Base-by-base conservation (phyloP, 2,329 filamentous ascomycete genomes). In the Penicillium griseofulvum region DNA sequence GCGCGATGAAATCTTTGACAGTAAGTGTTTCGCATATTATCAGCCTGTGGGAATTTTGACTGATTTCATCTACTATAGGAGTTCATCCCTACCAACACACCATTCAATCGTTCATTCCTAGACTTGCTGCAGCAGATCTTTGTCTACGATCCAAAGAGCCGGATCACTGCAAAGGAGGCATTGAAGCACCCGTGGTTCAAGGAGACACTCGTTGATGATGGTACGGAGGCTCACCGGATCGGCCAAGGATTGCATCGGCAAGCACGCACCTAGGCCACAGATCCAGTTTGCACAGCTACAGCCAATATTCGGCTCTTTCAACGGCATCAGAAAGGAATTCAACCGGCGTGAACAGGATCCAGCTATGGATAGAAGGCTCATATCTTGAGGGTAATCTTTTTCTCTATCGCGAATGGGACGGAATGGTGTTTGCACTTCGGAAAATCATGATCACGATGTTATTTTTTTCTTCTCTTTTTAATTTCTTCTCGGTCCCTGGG, bases 101-200 rank as follows among this genome's bases (percentile, higher is more conserved):
- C 77, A 19, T 87, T 87, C 73, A 87, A 87, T 71, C 77, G 79
- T 54, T 77, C 83, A 49, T 86, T 87, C 71, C 79, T 87, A 45
- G 84, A 87, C 59, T 76, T 87, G 6, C 75, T 87, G 5, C 77
- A 80, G 57, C 80, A 77, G 61, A 87, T 87, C 65, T 87, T 87
- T 62, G 81, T 87, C 19, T 87, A 87, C 66, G 84, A 87, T 57
- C 85, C 85, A 7, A 85, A 84, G 68, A 80, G 81, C 61, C 79
- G 85, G 24, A 86, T 87, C 61, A 84, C 83, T 1, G 85, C 85
- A 58, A 83, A 86, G 60, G 77, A 87, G 65, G 85, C 85, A 16
- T 73, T 87, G 58, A 83, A 86, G 67, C 85, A 87, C 66, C 81
- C 82, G 1, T 87, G 85, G 85, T 87, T 87, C 73, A 83, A 80